Evolutionary conservation across 2,329 filamentous ascomycete species (phyloP).

Genomic region (Colletotrichum tanaceti): DNA sequence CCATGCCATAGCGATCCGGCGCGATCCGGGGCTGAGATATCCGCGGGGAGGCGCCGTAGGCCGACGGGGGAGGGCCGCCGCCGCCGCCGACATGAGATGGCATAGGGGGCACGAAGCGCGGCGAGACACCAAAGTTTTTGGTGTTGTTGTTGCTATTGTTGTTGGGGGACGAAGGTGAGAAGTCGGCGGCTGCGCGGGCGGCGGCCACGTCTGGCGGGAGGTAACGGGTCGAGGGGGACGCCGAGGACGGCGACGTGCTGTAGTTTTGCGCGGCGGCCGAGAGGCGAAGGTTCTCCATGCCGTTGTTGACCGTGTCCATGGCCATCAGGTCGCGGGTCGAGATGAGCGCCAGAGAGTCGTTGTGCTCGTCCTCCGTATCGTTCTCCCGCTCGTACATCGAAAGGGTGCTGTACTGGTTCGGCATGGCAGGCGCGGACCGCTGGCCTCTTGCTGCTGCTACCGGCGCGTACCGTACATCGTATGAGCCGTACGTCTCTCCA

Average conservation of each 20-base stretch:
- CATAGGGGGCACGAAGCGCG: constrained; percentile 54
- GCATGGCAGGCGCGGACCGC: constrained; percentile 26
- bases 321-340: constrained; percentile 66
- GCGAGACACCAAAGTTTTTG: constrained; percentile 49
- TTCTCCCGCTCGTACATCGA: constrained; percentile 51
- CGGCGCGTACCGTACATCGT: constrained; percentile 55
- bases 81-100: constrained; percentile 43
- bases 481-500: constrained; percentile 51
- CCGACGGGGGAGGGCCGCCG: constrained; percentile 37
- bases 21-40: constrained; percentile 55
- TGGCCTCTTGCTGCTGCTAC: constrained; percentile 53
- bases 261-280: constrained; percentile 51
- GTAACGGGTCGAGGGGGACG: constrained; percentile 48
- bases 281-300: constrained; percentile 57
- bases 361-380: constrained; percentile 52
- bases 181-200: constrained; percentile 45
- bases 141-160: constrained; percentile 26
- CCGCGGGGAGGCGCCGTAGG: constrained; percentile 40
- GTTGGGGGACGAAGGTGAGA: constrained; percentile 52
- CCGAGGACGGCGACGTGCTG: constrained; percentile 51
- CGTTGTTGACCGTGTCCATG: constrained; percentile 56
- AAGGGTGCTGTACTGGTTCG: constrained; percentile 40
- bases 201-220: constrained; percentile 50
- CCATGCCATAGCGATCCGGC: constrained; percentile 67
- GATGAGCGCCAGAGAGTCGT: constrained; percentile 60